Base-by-base conservation (phyloP, 2,329 filamentous ascomycete species). In the Fusarium setosum region DNA sequence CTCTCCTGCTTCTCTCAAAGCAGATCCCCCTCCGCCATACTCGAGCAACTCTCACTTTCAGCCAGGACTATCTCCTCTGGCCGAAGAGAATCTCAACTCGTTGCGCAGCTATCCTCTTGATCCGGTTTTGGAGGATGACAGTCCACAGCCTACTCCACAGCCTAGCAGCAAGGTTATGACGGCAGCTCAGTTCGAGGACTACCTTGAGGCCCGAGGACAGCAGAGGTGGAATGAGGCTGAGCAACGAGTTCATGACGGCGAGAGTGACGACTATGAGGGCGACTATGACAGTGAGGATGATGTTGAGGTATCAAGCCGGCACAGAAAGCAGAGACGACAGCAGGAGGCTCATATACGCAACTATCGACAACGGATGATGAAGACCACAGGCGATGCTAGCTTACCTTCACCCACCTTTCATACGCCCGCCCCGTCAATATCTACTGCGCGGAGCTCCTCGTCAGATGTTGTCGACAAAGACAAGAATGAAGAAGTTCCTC, bases 331-430 rank as follows among this genome's bases (percentile, higher is more conserved):
- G 23, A 35, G 65, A 17, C 56, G 24, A 11, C 50, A 37, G 2
- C 65, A 68, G 17, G 65, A 68, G n/a, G 65, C 65, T 6, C 61
- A 68, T 4, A 47, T 66, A 4, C 62, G 49, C 24, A 51, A 53
- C 10, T 68, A 68, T 34, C 50, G 65, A 41, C 51, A 68, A 56
- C 59, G 66, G 32, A 68, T 62, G 65, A 65, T 59, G 65, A 68
- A 66, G 47, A 68, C 47, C 4, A 68, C 65, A 11, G 34, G 34
- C 17, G 44, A 47, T 13, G 18, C 17, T 26, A 58, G 24, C 29
- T 48, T 62, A 17, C 48, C 56, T 6, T 42, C 54, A 24, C 23
- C 47, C 7, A 49, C 8, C 35, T 24, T 51, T 8, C 59, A 67
- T 34, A 47, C 32, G 0, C 55, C 56, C 9, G 45, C 58, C 1